Conservation (phyloP, 257 asterid genomes). For the Petrea volubilis region DNA sequence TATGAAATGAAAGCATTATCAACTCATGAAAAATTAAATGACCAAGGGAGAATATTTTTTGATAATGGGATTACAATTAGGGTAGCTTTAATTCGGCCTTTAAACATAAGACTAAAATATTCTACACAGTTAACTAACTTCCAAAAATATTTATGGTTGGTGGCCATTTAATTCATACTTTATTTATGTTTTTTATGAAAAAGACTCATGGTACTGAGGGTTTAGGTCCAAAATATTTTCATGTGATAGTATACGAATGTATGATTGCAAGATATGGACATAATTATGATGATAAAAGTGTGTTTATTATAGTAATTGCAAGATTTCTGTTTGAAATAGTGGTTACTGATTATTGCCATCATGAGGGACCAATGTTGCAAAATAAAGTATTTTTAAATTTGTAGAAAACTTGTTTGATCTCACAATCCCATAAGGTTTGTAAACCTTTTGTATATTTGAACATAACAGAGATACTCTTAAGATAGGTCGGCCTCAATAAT, state of each 20-base stretch:
- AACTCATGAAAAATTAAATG: too few species aligned
- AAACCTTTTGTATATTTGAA: neutral
- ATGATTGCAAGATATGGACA: neutral
- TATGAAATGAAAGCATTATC: too few species aligned
- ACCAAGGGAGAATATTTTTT: neutral
- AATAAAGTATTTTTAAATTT: neutral
- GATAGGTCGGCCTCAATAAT: neutral
- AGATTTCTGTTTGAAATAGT: neutral
- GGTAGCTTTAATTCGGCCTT: neutral
- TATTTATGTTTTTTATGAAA: slow-evolving; percentile 23
- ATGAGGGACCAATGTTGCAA: neutral
- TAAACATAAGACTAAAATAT: neutral
- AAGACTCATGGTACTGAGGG: slow-evolving; percentile 11
- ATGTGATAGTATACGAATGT: slow-evolving; percentile 15
- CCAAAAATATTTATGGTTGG: slow-evolving; percentile 11
- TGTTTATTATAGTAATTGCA: neutral
- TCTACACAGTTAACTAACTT: neutral
- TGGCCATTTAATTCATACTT: slow-evolving; percentile 21
- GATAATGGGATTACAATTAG: neutral
- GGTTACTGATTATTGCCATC: neutral
- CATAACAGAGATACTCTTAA: neutral
- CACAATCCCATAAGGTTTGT: neutral
- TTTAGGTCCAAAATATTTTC: slow-evolving; percentile 15
- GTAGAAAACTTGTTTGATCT: neutral
- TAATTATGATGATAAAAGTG: slow-evolving; percentile 14